Evolutionary conservation across 2,329 filamentous ascomycete species (phyloP).

Genomic region (Fusarium sp.): DNA sequence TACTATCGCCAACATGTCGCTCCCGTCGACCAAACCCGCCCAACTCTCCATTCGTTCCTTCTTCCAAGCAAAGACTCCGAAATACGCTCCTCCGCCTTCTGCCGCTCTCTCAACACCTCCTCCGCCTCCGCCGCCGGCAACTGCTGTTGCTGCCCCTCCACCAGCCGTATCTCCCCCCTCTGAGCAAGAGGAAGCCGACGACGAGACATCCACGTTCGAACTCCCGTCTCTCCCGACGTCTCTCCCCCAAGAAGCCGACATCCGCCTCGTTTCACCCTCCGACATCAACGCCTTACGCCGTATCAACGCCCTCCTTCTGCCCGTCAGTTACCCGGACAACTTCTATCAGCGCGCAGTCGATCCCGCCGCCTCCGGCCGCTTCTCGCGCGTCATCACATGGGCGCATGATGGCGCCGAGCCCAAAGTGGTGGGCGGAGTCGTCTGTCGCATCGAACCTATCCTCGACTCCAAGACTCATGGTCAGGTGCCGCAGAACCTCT

Average conservation of each 20-base stretch:
- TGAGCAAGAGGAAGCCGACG: slow-evolving; percentile 9
- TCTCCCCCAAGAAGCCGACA: slow-evolving; percentile 60
- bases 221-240: slow-evolving; percentile 47
- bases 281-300: slow-evolving; percentile 70
- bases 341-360: slow-evolving; percentile 69
- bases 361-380: slow-evolving; percentile 60
- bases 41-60: slow-evolving; percentile 72
- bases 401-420: slow-evolving; percentile 53
- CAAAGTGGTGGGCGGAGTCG: slow-evolving; percentile 70
- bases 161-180: slow-evolving; percentile 39
- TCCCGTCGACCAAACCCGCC: slow-evolving; percentile 51
- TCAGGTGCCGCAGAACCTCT: slow-evolving; percentile 59
- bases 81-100: slow-evolving; percentile 50
- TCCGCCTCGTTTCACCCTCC: slow-evolving; percentile 60
- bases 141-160: slow-evolving; percentile 40
- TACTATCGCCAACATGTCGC: slow-evolving; percentile 49
- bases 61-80: slow-evolving; percentile 61
- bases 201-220: slow-evolving; percentile 21
- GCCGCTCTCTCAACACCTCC: slow-evolving; percentile 31
- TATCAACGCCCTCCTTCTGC: slow-evolving; percentile 73
- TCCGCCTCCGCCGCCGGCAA: slow-evolving; percentile 30
- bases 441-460: slow-evolving; percentile 67
- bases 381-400: slow-evolving; percentile 71
- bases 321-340: slow-evolving; percentile 70
- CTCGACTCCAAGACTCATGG: slow-evolving; percentile 24